These are phyloP conservation scores for Cyberlindnera mycetangii DNA, from an alignment of 805 yeast genomes.

Conservation along the genomic window DNA sequence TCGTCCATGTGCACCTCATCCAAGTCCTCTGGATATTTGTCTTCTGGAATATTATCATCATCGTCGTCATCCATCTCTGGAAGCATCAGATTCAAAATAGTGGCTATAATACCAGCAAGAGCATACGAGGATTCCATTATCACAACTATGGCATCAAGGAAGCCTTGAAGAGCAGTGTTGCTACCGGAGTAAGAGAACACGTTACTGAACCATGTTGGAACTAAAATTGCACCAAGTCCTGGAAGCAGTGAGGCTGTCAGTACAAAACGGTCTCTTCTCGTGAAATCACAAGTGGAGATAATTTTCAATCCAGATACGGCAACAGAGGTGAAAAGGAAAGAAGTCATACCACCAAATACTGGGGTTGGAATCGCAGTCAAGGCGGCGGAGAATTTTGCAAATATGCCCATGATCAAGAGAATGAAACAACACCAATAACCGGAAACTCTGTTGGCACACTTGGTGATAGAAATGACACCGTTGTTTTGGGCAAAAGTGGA, in stretches of 20 bases:
- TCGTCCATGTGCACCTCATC: constrained; percentile 26
- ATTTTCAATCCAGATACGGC: constrained; percentile 73
- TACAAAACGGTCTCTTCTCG: constrained; percentile 72
- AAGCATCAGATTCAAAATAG: constrained; percentile 56
- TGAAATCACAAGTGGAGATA: constrained; percentile 49
- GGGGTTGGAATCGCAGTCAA: constrained; percentile 77
- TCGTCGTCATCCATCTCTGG: constrained; percentile 55
- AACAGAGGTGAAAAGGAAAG: constrained; percentile 72
- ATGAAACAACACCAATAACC: constrained; percentile 82
- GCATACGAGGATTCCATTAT: constrained; percentile 76
- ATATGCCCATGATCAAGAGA: constrained; percentile 81
- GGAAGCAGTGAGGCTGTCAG: constrained; percentile 62
- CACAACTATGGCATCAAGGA: constrained; percentile 63
- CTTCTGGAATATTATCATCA: constrained; percentile 17
- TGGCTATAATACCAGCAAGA: constrained; percentile 61
- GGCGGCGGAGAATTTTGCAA: constrained; percentile 86
- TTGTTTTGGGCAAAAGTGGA: constrained; percentile 93
- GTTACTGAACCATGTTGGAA: constrained; percentile 59
- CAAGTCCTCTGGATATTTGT: constrained; percentile 13
- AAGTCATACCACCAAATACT: constrained; percentile 85
- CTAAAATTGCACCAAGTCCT: constrained; percentile 66
- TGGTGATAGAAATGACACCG: constrained; percentile 89
- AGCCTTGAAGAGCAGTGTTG: constrained; percentile 55
- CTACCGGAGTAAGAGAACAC: constrained; percentile 67
- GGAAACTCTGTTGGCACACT: constrained; percentile 79